A percentile compares a stretch with the other conserved stretches of the same genome.
phyloP scores from a whole-genome alignment of 1,284 basidiomycete species.

The Leccinum angustisporum region DNA sequence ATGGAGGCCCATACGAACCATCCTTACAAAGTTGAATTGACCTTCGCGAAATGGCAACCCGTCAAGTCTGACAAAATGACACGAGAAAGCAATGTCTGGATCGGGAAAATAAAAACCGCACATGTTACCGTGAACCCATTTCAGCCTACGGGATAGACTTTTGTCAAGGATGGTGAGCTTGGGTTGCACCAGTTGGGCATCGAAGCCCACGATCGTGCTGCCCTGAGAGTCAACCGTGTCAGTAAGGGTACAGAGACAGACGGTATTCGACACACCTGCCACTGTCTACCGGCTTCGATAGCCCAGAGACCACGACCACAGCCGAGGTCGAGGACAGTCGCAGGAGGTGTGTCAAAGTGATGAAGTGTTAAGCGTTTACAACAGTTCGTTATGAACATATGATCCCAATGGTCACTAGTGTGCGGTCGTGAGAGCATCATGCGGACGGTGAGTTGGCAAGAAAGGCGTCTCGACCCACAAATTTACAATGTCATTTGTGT shows the following conservation, averaged over 20 bases:
- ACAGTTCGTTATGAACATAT: conserved; percentile 54
- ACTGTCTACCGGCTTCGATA: conserved; percentile 62
- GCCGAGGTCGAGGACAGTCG: conserved; percentile 67
- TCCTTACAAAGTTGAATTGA: conserved; percentile 64
- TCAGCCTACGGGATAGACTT: conserved; percentile 48
- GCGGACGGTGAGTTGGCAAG: not conserved
- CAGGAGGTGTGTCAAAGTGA: conserved; percentile 51
- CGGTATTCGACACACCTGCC: conserved; percentile 50
- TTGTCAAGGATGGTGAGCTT: conserved; percentile 40
- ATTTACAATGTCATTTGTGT: conserved; percentile 47
- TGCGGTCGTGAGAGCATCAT: not conserved
- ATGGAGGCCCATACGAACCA: conserved; percentile 60
- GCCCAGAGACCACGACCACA: conserved; percentile 80
- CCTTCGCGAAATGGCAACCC: conserved; percentile 55
- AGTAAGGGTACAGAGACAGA: conserved; percentile 6
- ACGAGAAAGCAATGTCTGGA: conserved; percentile 8
- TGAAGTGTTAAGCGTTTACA: conserved; percentile 53
- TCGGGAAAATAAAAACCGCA: conserved; percentile 32
- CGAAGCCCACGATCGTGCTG: conserved; percentile 59
- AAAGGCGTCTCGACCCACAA: conserved; percentile 43
- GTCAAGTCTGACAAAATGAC: conserved; percentile 47
- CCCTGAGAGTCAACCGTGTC: conserved; percentile 38
- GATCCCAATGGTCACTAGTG: conserved; percentile 66
- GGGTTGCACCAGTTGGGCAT: conserved; percentile 58
- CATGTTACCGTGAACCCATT: conserved; percentile 70